Base-by-base conservation (phyloP, 305 asterid genomes). In the Petunia hybrid region DNA sequence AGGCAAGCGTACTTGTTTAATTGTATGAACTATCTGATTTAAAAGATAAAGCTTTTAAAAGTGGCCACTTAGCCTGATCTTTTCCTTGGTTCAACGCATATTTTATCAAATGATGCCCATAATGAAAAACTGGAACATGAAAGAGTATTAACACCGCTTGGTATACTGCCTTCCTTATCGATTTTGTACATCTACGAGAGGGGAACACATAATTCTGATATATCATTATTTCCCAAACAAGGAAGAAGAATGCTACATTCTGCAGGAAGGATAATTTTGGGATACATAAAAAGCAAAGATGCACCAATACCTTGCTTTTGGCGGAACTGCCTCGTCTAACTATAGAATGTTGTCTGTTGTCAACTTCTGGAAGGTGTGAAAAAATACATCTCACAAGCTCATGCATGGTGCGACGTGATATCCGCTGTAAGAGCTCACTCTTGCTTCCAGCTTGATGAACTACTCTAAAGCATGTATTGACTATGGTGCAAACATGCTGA, bases 401-500 rank as follows among this genome's bases (percentile, higher is more conserved):
- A 78, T 94, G 91, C 99, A 95, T 94, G 59, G 97, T 91, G 85
- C 91, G 96, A 80, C 98, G 97, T 87, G 98, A 95, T 81, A 92
- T 89, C 84, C 94, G 85, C 90, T 92, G 98, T 83, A 95, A 90
- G 65, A 94, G 86, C 86, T 95, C 98, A 66, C 99, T 90, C 88
- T 95, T 95, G 8, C 91, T 87, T 84, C 97, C 97, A 82, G 99
- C 97, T 91, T 92, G 99, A 86, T 95, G 99, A 78, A 95, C 98
- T 66, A 92, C 86, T 67, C 97, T 89, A 85, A 90, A 91, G 82
- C 98, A 94, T 36, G 97, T 92, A 84, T 95, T 95, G 77, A 94
- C 97, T 79, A 89, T 92, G 77, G 97, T 95, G 81, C 97, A 95
- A 84, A 95, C 98, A 85, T 95, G 99, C 85, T 95, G 98, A 90